phyloP scores from a whole-genome alignment of 2,329 filamentous ascomycete species.

The Nemania sp. region DNA sequence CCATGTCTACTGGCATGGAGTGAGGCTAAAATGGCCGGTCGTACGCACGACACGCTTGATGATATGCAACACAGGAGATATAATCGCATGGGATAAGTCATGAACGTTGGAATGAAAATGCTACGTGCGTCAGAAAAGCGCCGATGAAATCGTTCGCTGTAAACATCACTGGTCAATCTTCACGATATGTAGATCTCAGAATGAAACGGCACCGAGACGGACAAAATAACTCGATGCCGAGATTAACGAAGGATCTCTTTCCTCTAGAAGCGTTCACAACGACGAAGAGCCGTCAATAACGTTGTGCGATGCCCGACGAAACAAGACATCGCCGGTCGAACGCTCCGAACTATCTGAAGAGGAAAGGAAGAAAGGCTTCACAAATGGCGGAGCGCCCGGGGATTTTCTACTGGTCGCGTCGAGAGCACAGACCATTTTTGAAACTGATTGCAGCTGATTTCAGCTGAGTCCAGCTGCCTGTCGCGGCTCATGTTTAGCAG shows the following conservation, averaged over 20 bases:
- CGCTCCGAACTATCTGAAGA: slow-evolving; percentile 57
- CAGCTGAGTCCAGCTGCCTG: no score
- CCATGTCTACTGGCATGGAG: no score
- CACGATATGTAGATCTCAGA: slow-evolving; percentile 43
- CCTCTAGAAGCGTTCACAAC: slow-evolving; percentile 38
- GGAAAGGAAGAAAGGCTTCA: slow-evolving; percentile 33
- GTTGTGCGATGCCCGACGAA: slow-evolving; percentile 29
- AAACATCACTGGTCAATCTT: neutral
- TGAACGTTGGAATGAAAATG: no score
- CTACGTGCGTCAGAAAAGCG: no score
- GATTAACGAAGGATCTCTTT: slow-evolving; percentile 46
- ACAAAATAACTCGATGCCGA: slow-evolving; percentile 38
- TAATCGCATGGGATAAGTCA: no score
- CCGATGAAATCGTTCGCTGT: neutral
- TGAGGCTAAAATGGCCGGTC: no score
- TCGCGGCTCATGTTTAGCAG: neutral
- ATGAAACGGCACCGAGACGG: slow-evolving; percentile 44
- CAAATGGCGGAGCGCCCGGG: neutral
- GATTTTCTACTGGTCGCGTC: slow-evolving; percentile 7
- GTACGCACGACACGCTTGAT: no score
- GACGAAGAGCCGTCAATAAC: slow-evolving; percentile 33
- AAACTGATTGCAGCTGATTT: no score
- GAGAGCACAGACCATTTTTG: no score
- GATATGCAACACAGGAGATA: no score
- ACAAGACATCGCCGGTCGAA: slow-evolving; percentile 37